Conservation (phyloP, 2,329 filamentous ascomycete species). For the Aureobasidium subglaciale region DNA sequence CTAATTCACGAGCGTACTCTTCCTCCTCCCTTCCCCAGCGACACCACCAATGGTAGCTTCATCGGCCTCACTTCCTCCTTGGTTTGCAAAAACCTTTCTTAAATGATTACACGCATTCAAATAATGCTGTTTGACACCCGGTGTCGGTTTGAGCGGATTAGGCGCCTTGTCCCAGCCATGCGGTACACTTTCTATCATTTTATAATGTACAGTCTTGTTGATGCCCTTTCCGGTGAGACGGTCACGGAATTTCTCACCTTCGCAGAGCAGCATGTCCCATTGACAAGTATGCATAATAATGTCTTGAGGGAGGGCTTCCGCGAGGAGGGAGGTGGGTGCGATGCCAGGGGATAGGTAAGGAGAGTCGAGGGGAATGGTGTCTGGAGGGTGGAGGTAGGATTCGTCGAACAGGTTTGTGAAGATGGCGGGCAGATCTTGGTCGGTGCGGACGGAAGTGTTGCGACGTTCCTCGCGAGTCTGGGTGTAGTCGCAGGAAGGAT, state of each 20-base stretch:
- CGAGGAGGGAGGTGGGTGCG: constrained; percentile 48
- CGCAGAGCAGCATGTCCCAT: constrained; percentile 60
- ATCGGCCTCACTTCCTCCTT: background rate
- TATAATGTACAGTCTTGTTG: constrained; percentile 50
- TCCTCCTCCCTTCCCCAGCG: constrained; percentile 6
- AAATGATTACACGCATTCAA: constrained; percentile 47
- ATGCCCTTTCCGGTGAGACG: constrained; percentile 38
- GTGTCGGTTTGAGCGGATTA: constrained; percentile 49
- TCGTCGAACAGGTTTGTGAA: constrained; percentile 48
- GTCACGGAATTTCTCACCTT: constrained; percentile 55
- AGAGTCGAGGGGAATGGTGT: constrained; percentile 44
- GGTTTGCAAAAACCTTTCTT: constrained; percentile 35
- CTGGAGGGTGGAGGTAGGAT: constrained; percentile 38
- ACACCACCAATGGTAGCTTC: constrained; percentile 1
- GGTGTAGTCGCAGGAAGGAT: constrained; percentile 57
- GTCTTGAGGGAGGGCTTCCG: constrained; percentile 48
- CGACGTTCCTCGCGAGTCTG: constrained; percentile 53
- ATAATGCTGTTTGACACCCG: constrained; percentile 49
- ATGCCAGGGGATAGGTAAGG: constrained; percentile 54
- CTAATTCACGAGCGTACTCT: constrained; percentile 9
- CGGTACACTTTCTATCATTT: constrained; percentile 51
- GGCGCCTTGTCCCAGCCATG: constrained; percentile 64
- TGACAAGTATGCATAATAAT: constrained; percentile 57
- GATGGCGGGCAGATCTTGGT: constrained; percentile 44
- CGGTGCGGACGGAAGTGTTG: constrained; percentile 46